Base-by-base conservation (phyloP, 495 filamentous ascomycete species). In the Rostrohypoxylon terebratum region DNA sequence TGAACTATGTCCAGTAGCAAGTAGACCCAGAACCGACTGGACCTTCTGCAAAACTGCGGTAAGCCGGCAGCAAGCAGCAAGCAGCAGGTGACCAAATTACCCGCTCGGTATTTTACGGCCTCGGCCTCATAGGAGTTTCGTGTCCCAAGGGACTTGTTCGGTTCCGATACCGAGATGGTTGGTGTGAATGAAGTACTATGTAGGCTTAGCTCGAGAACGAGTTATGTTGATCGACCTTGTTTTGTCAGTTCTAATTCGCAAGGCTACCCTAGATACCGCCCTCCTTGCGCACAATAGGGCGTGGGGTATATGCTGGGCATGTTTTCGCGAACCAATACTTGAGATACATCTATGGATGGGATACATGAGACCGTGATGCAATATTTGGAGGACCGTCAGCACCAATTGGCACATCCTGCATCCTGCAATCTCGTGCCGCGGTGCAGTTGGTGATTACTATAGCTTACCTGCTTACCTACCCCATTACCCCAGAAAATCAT, bases 401-500 rank as follows among this genome's bases (percentile, higher is more conserved):
- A 34, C 38, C 38, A 42, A 42, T 42, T 42, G 38, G 5, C 55
- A 28, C 45, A 48, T 68, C 20, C 59, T 47, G 54, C 55, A 68
- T 68, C 54, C 53, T 45, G 63, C 67, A 59, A 67, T 68, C 53
- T 44, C 44, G 63, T 73, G 64, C 54, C 61, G 54, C 33, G 59
- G 33, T 65, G 54, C 33, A 63, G 33, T 65, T 57, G 58, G 50
- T 33, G 55, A 59, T 54, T 58, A 48, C 59, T 45, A 42, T 31
- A 36, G 18, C 31, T 58, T 42, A 21, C 50, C 55, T 45, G 58
- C 63, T 62, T 74, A 69, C 71, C 58, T 42, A 21, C 50, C 55
- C 51, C 62, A 66, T 62, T 74, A 69, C 71, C 71, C 71, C 71
- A 66, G 71, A 20, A 65, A 68, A 66, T 58, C 48, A 33, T 36